Evolutionary conservation across 495 filamentous ascomycete genomes (phyloP).

Genomic region (Penicillium daleae): DNA sequence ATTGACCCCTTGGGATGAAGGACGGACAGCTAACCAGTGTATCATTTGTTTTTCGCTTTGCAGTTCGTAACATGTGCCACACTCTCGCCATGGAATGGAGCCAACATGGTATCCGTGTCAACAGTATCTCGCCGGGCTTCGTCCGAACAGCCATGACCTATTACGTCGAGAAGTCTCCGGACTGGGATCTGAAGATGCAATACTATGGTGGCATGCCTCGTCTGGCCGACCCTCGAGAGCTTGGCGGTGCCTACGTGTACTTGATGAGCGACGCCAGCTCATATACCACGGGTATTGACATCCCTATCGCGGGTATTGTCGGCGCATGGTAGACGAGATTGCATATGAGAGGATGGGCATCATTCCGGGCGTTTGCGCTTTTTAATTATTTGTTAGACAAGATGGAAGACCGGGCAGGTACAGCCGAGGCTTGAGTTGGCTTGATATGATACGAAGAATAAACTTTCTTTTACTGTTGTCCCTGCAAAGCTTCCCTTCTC

Average conservation of each 20-base stretch:
- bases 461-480: not conserved
- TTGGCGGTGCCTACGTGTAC: constrained; percentile 49
- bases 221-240: constrained; percentile 41
- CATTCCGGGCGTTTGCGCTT: constrained; percentile 14
- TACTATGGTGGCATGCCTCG: constrained; percentile 52
- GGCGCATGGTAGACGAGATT: constrained; percentile 42
- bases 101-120: constrained; percentile 50
- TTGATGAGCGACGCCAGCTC: constrained; percentile 38
- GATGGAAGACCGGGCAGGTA: not conserved
- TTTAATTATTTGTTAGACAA: not conserved
- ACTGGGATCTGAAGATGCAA: constrained; percentile 48
- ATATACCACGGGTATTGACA: constrained; percentile 44
- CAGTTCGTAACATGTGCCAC: constrained; percentile 40
- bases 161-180: constrained; percentile 42
- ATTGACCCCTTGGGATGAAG: not conserved
- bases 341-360: constrained; percentile 1
- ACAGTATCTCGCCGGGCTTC: constrained; percentile 44
- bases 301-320: constrained; percentile 47
- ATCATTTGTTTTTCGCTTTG: not conserved
- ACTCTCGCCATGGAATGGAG: constrained; percentile 55
- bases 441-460: not conserved
- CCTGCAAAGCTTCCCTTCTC: not conserved
- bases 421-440: not conserved
- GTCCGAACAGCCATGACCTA: constrained; percentile 46
- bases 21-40: not conserved